Evolutionary conservation across 441 rosid genomes (phyloP).

Genomic region (Adansonia grandidieri): DNA sequence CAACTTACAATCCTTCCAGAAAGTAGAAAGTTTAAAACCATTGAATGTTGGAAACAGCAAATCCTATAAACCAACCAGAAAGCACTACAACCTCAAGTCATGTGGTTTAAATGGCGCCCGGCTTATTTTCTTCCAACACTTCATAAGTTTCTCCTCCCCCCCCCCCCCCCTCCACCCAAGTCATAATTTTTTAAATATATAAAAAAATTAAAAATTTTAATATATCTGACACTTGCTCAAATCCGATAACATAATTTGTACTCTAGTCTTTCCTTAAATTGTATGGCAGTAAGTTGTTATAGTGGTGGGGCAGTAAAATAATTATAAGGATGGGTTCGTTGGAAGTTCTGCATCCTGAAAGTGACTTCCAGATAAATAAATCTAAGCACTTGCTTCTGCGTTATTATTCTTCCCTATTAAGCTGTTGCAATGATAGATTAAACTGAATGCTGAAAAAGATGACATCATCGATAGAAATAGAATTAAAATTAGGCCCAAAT

Average conservation of each 20-base stretch:
- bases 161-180: neutral
- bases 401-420: neutral
- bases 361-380: neutral
- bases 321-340: neutral
- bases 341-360: neutral
- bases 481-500: too few relatives aligned
- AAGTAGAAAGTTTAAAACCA: neutral
- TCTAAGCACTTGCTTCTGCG: neutral
- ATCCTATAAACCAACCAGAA: neutral
- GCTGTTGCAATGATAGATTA: neutral
- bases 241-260: too few relatives aligned
- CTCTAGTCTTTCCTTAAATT: neutral
- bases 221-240: too few relatives aligned
- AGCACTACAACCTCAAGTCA: neutral
- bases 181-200: too few relatives aligned
- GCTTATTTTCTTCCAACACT: neutral
- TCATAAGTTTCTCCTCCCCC: neutral
- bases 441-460: too few relatives aligned
- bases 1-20: neutral
- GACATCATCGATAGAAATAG: too few relatives aligned
- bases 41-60: neutral
- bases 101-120: neutral
- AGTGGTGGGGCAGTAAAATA: neutral
- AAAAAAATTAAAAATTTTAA: too few relatives aligned
- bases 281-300: neutral